Conservation (phyloP, 2,329 filamentous ascomycete genomes). For the Trichophaea hybrida region DNA sequence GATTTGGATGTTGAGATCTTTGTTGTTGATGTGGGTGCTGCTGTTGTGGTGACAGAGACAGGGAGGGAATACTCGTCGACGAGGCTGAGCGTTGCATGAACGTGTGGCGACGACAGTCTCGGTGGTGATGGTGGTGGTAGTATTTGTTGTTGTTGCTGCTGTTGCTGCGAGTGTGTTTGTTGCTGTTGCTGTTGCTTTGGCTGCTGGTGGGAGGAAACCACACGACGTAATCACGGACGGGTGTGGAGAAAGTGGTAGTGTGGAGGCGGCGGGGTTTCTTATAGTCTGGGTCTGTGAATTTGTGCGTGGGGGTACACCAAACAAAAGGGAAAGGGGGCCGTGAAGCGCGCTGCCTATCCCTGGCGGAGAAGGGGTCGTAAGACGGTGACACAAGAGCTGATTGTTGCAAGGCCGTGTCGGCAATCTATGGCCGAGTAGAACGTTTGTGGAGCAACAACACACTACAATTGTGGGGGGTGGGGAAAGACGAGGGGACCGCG, state of each 20-base stretch:
- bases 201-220: background rate
- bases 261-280: slow-evolving; percentile 7
- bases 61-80: slow-evolving; percentile 16
- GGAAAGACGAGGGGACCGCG: background rate
- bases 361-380: background rate
- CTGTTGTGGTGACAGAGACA: background rate
- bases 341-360: background rate
- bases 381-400: slow-evolving; percentile 5
- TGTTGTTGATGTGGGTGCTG: background rate
- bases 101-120: background rate
- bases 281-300: slow-evolving; percentile 1
- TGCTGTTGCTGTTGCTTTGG: background rate
- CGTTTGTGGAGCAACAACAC: background rate
- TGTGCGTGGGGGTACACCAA: background rate
- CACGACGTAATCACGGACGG: slow-evolving; percentile 1
- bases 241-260: slow-evolving; percentile 5
- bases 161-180: background rate
- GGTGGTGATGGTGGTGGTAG: background rate
- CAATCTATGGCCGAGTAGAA: slow-evolving; percentile 2
- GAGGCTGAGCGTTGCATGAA: slow-evolving; percentile 21
- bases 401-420: slow-evolving; percentile 4
- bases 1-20: background rate
- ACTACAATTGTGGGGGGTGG: background rate
- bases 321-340: slow-evolving; percentile 1
- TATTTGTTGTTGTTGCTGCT: background rate